Evolutionary conservation across 106 monocot species (phyloP).

Genomic region (Apostasia ramifera): DNA sequence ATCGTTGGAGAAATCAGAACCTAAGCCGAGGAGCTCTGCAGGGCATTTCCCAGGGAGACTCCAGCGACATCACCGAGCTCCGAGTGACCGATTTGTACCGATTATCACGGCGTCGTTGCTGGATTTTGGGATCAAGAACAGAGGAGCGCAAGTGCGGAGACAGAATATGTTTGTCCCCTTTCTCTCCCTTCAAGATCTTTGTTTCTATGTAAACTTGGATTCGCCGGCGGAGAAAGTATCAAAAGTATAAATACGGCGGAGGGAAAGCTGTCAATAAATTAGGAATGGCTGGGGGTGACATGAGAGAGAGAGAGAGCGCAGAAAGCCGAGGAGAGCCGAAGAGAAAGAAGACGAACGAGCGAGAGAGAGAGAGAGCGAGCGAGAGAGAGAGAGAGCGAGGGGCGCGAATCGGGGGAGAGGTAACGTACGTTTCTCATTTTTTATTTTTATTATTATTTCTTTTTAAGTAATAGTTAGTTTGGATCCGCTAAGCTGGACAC

Average conservation of each 20-base stretch:
- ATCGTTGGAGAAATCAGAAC: not conserved
- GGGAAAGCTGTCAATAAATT: no score
- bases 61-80: not conserved
- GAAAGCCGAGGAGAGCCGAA: not conserved
- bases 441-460: no score
- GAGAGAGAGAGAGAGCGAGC: not conserved
- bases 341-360: not conserved
- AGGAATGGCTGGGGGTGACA: not conserved
- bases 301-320: not conserved
- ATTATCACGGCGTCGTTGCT: not conserved
- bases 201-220: not conserved
- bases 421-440: not conserved
- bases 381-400: not conserved
- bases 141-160: no score
- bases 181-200: not conserved
- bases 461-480: no score
- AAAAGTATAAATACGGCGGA: no score
- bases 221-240: not conserved
- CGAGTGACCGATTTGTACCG: not conserved
- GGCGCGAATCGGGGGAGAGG: conserved; percentile 3
- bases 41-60: not conserved
- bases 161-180: not conserved
- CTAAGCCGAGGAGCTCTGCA: not conserved
- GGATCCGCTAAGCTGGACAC: no score
- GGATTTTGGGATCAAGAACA: not conserved